These are phyloP conservation scores for Tuber indicum DNA, from an alignment of 495 filamentous ascomycete genomes.

Conservation along the genomic window DNA sequence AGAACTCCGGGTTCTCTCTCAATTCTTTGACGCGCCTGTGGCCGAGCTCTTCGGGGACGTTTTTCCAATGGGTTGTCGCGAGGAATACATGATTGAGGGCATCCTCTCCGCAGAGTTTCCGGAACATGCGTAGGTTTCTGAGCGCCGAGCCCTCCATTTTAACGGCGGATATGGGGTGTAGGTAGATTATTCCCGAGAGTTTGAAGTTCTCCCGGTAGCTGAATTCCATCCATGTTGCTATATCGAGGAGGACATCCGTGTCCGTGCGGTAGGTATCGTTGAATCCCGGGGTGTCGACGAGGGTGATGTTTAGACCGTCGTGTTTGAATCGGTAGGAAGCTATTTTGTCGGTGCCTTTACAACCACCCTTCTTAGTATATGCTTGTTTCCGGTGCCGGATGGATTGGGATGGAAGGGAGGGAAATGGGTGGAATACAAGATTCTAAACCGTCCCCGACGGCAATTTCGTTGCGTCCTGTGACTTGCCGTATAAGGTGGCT, in stretches of 20 bases:
- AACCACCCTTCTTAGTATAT: neutral
- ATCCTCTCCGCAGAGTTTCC: slow-evolving; percentile 45
- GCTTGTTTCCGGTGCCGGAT: neutral
- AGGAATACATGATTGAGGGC: slow-evolving; percentile 45
- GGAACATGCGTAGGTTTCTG: slow-evolving; percentile 47
- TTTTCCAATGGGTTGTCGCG: slow-evolving; percentile 48
- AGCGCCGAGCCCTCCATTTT: slow-evolving; percentile 44
- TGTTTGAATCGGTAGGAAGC: slow-evolving; percentile 18
- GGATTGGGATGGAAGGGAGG: neutral
- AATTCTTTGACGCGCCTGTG: slow-evolving; percentile 44
- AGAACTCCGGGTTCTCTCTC: slow-evolving; percentile 42
- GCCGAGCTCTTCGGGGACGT: slow-evolving; percentile 34
- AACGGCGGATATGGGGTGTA: slow-evolving; percentile 47
- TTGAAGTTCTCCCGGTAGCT: slow-evolving; percentile 36
- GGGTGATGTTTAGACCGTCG: slow-evolving; percentile 34
- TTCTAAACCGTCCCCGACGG: slow-evolving; percentile 31
- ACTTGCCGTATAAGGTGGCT: slow-evolving; percentile 44
- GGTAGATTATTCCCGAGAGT: slow-evolving; percentile 46
- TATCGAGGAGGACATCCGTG: slow-evolving; percentile 44
- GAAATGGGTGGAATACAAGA: slow-evolving; percentile 18
- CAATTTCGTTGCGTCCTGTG: slow-evolving; percentile 25
- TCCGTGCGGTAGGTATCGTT: slow-evolving; percentile 48
- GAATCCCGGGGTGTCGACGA: slow-evolving; percentile 52
- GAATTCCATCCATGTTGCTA: slow-evolving; percentile 40
- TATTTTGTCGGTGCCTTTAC: slow-evolving; percentile 36